These are phyloP conservation scores for Osmozyma mogii DNA, from an alignment of 805 yeast genomes.

Conservation along the genomic window DNA sequence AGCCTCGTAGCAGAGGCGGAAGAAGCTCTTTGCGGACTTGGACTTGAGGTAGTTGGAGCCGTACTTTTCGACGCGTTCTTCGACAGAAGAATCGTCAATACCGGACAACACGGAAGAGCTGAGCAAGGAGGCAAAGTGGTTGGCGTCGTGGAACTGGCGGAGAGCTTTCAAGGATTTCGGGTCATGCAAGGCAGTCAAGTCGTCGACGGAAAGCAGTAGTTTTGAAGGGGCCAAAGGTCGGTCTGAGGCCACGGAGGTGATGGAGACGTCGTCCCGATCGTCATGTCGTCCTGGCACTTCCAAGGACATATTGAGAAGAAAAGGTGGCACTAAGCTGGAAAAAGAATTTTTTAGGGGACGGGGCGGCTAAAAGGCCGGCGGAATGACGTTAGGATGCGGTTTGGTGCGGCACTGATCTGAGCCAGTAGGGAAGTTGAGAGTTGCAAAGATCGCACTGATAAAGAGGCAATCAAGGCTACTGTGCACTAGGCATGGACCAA, in stretches of 20 bases:
- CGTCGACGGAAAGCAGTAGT: conserved; percentile 13
- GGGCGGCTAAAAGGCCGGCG: no score
- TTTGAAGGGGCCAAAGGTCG: conserved; percentile 11
- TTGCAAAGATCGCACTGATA: no score
- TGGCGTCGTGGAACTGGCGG: conserved; percentile 38
- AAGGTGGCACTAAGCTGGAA: no score
- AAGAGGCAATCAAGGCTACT: no score
- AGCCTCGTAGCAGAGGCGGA: conserved; percentile 68
- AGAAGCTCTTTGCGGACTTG: conserved; percentile 59
- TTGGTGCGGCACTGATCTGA: no score
- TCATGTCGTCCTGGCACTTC: no score
- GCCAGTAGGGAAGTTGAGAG: no score
- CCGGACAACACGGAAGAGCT: conserved; percentile 34
- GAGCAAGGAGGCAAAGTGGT: conserved; percentile 21
- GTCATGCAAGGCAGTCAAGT: conserved; percentile 47
- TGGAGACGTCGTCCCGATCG: conserved; percentile 6
- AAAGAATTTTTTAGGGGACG: no score
- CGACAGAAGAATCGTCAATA: conserved; percentile 21
- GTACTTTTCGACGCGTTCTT: conserved; percentile 38
- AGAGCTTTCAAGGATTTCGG: conserved; percentile 49
- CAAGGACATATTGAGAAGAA: no score
- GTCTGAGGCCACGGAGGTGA: conserved; percentile 10
- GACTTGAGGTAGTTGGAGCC: conserved; percentile 73
- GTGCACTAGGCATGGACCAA: no score
- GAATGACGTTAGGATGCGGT: no score